These are phyloP conservation scores for Ogataea allantospora DNA, from an alignment of 805 yeast genomes.

Conservation along the genomic window DNA sequence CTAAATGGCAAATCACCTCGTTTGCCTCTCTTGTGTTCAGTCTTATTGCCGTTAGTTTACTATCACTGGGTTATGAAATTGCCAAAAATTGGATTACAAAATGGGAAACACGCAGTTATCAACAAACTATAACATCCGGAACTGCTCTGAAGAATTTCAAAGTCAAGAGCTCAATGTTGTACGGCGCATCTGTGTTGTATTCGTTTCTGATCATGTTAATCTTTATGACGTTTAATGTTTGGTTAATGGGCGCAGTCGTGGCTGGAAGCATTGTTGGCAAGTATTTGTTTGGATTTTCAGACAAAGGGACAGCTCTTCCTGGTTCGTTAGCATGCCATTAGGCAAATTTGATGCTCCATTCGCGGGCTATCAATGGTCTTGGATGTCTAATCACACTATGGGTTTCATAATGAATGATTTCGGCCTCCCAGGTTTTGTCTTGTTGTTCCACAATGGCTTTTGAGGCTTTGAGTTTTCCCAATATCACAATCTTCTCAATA, in stretches of 20 bases:
- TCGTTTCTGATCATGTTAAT: constrained; percentile 47
- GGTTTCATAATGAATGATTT: constrained; percentile 20
- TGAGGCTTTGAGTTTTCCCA: constrained; percentile 33
- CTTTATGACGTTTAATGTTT: constrained; percentile 47
- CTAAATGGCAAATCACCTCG: constrained; percentile 40
- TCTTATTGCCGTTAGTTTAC: constrained; percentile 31
- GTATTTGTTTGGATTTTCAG: constrained; percentile 27
- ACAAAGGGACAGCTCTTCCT: constrained; percentile 11
- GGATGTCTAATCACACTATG: constrained; percentile 48
- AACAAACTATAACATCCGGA: constrained; percentile 11
- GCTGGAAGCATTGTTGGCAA: constrained; percentile 42
- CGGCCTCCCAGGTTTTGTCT: constrained; percentile 38
- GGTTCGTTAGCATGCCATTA: constrained; percentile 31
- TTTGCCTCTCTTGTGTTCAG: constrained; percentile 34
- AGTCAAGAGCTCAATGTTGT: constrained; percentile 32
- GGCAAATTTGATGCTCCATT: constrained; percentile 41
- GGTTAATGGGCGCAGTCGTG: constrained; percentile 45
- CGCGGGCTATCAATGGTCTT: constrained; percentile 39
- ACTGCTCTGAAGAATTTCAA: constrained; percentile 23
- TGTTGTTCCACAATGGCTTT: constrained; percentile 37
- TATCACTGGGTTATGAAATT: constrained; percentile 39
- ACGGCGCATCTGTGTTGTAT: constrained; percentile 42
- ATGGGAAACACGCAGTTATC: constrained; percentile 25
- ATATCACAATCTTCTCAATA: constrained; percentile 55
- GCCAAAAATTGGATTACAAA: constrained; percentile 27